Conservation (phyloP, 257 asterid species). For the Striga asiatica region DNA sequence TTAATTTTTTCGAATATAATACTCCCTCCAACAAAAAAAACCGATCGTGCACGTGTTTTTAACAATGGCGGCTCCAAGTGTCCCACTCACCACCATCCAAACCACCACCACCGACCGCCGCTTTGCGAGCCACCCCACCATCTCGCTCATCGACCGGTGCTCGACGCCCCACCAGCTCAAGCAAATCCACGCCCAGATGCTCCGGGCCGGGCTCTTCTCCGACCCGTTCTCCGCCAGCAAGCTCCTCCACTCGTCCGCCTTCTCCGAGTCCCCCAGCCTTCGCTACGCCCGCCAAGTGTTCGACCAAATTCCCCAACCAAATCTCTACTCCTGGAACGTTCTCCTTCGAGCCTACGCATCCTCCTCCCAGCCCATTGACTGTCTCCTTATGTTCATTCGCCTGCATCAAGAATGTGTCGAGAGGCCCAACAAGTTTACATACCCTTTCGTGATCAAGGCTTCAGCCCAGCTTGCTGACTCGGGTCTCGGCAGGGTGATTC, state of each 20-base stretch:
- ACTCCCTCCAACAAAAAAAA: no score
- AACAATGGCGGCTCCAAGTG: constrained; percentile 25
- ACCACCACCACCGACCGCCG: constrained; percentile 37
- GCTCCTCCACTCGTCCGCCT: constrained; percentile 41
- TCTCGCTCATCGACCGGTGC: constrained; percentile 41
- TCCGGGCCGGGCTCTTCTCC: constrained; percentile 46
- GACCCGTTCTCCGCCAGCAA: constrained; percentile 73
- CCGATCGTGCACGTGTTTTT: no score
- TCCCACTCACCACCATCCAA: constrained; percentile 20
- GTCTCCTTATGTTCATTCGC: constrained; percentile 31
- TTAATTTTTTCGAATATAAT: no score
- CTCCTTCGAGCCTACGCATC: constrained; percentile 63
- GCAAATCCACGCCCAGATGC: constrained; percentile 71
- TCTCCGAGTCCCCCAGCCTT: constrained; percentile 44
- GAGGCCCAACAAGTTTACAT: constrained; percentile 56
- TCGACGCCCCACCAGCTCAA: constrained; percentile 38
- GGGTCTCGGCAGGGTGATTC: constrained; percentile 50
- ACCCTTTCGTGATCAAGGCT: constrained; percentile 77
- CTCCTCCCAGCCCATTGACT: constrained; percentile 24
- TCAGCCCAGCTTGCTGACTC: constrained; percentile 36
- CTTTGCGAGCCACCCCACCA: constrained; percentile 45
- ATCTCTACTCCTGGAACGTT: constrained; percentile 61
- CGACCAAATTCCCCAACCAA: constrained; percentile 67
- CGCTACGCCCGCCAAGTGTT: constrained; percentile 61
- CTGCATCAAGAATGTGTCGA: constrained; percentile 34